Percentiles rank a stretch among this genome's conserved stretches.
These are phyloP conservation scores for Trapa incisa DNA, from an alignment of 345 rosid species.

Conservation along the genomic window DNA sequence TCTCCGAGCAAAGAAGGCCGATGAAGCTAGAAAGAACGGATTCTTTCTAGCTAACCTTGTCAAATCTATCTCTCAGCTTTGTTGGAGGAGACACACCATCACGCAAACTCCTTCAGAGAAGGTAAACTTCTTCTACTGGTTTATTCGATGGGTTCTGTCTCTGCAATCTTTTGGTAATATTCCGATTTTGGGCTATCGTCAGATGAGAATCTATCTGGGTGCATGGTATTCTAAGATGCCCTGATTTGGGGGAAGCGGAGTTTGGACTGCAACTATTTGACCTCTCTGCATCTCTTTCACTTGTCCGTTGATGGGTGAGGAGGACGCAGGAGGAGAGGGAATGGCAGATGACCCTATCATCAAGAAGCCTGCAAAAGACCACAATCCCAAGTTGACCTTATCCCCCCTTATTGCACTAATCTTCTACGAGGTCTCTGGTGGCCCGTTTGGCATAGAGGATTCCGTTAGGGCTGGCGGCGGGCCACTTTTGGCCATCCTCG, in stretches of 20 bases:
- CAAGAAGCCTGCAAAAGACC: constrained; percentile 12
- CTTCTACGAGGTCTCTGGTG: constrained; percentile 92
- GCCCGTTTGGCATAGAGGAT: constrained; percentile 93
- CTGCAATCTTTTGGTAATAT: not conserved
- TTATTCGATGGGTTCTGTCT: not conserved
- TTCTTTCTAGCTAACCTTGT: not conserved
- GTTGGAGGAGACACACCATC: not conserved
- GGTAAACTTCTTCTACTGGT: not conserved
- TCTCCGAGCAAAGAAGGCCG: too few species aligned
- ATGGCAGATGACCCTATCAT: constrained; percentile 18
- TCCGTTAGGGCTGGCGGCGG: constrained; percentile 86
- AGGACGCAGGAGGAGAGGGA: constrained; percentile 35
- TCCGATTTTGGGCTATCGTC: not conserved
- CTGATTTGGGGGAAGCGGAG: not conserved
- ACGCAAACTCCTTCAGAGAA: not conserved
- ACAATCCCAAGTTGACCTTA: constrained; percentile 54
- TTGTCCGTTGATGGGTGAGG: constrained; percentile 47
- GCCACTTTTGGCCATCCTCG: constrained; percentile 66
- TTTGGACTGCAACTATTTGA: not conserved
- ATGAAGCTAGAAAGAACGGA: not conserved
- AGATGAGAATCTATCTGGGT: not conserved
- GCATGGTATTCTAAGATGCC: not conserved
- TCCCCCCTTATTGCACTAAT: constrained; percentile 77
- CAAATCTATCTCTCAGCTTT: not conserved
- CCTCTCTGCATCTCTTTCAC: not conserved